Percentiles rank a stretch among this genome's conserved stretches.
phyloP scores from a whole-genome alignment of 2,329 filamentous ascomycete species.

The Colletotrichum sidae region DNA sequence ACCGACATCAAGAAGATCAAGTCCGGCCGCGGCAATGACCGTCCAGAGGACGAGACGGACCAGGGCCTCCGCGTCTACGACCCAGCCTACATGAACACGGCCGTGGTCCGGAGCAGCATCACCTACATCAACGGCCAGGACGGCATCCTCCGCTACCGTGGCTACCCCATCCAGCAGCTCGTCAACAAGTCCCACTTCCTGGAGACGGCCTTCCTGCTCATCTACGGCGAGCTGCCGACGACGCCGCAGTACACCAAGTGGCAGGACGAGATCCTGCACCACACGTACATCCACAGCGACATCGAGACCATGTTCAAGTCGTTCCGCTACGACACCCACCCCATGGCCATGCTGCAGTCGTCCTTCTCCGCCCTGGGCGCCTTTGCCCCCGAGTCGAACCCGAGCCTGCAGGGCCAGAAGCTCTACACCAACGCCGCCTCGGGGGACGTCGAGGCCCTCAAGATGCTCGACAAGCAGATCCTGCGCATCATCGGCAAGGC shows the following conservation, averaged over 20 bases:
- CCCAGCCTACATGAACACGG: slow-evolving; percentile 66
- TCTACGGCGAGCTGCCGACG: slow-evolving; percentile 63
- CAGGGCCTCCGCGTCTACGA: slow-evolving; percentile 63
- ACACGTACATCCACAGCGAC: slow-evolving; percentile 61
- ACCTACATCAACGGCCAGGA: slow-evolving; percentile 65
- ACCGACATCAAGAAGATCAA: slow-evolving; percentile 65
- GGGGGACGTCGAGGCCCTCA: slow-evolving; percentile 53
- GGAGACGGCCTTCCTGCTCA: slow-evolving; percentile 61
- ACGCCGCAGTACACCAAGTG: slow-evolving; percentile 53
- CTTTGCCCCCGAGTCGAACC: slow-evolving; percentile 62
- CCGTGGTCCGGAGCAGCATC: slow-evolving; percentile 60
- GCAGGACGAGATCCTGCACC: slow-evolving; percentile 62
- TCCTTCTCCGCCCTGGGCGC: slow-evolving; percentile 62
- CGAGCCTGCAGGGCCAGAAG: slow-evolving; percentile 61
- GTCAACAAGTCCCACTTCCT: slow-evolving; percentile 62
- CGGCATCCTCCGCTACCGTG: slow-evolving; percentile 63
- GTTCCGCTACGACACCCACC: slow-evolving; percentile 63
- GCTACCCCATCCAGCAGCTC: slow-evolving; percentile 63
- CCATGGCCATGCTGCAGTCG: slow-evolving; percentile 63
- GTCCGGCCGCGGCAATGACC: slow-evolving; percentile 48
- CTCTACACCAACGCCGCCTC: slow-evolving; percentile 59
- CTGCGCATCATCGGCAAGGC: slow-evolving; percentile 64
- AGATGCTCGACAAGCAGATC: slow-evolving; percentile 63
- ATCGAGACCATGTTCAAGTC: slow-evolving; percentile 63
- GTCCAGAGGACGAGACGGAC: slow-evolving; percentile 58